Evolutionary conservation across 495 filamentous ascomycete genomes (phyloP).

Genomic region (Aspergillus coremiiformis): DNA sequence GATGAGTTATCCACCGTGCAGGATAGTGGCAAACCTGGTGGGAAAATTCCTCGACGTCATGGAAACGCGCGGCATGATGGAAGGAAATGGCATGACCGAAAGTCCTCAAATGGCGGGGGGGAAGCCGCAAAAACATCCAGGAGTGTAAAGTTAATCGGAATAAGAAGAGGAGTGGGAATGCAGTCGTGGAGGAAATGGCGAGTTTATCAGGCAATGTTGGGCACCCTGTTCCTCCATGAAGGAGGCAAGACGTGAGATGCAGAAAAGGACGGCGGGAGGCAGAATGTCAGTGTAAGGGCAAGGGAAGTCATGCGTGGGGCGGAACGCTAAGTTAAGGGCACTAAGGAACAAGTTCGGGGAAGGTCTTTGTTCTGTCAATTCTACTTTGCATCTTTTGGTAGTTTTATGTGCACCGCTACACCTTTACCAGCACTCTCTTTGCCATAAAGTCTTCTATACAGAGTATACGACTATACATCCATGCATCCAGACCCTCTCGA

Average conservation of each 20-base stretch:
- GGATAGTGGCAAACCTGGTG: conserved; percentile 23
- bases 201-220: background rate
- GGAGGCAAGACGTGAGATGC: background rate
- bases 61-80: conserved; percentile 28
- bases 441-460: too few species aligned
- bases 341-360: too few species aligned
- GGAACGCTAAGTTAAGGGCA: too few species aligned
- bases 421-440: too few species aligned
- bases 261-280: background rate
- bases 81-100: conserved; percentile 20
- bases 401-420: too few species aligned
- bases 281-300: background rate
- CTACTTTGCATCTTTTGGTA: too few species aligned
- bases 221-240: background rate
- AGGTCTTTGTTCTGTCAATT: too few species aligned
- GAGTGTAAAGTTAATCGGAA: conserved; percentile 2
- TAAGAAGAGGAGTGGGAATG: background rate
- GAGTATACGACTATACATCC: too few species aligned
- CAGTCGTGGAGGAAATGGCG: background rate
- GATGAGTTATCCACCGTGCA: conserved; percentile 9
- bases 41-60: conserved; percentile 20
- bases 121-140: conserved; percentile 33
- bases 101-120: conserved; percentile 19
- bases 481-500: too few species aligned
- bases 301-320: background rate